These are phyloP conservation scores for Acanthamoeba healyi DNA, from an alignment of 208 protist genomes.

Conservation along the genomic window DNA sequence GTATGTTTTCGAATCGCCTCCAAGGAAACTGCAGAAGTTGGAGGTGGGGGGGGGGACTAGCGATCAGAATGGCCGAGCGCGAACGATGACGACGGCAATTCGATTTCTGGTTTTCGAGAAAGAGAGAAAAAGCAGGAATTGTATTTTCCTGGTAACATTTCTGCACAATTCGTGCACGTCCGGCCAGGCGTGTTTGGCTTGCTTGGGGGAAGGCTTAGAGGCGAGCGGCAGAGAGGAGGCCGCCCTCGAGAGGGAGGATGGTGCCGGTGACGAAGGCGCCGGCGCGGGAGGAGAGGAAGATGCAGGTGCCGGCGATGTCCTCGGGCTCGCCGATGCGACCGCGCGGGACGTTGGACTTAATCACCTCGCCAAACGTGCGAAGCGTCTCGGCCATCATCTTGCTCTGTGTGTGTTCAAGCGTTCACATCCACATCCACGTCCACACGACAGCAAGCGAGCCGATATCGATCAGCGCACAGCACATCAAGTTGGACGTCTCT, in stretches of 20 bases:
- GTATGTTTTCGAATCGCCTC: too few species aligned
- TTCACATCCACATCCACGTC: too few species aligned
- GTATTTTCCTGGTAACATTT: neutral
- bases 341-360: slow-evolving; percentile 24
- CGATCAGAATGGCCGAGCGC: too few species aligned
- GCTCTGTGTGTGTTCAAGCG: neutral
- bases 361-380: neutral
- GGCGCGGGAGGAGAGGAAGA: slow-evolving; percentile 43
- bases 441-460: too few species aligned
- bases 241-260: slow-evolving; percentile 78
- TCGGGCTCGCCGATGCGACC: slow-evolving; percentile 20
- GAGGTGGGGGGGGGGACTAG: too few species aligned
- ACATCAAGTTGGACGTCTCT: too few species aligned
- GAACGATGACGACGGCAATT: too few species aligned
- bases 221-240: slow-evolving; percentile 35
- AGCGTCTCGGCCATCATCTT: slow-evolving; percentile 75
- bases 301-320: slow-evolving; percentile 41
- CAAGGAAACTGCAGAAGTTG: too few species aligned
- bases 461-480: too few species aligned
- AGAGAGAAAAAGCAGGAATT: neutral
- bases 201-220: neutral
- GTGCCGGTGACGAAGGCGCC: slow-evolving; percentile 74
- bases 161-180: neutral
- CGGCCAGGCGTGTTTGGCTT: too few species aligned
- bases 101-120: too few species aligned